Conservation (phyloP, 345 rosid species). For the Acer campestre region DNA sequence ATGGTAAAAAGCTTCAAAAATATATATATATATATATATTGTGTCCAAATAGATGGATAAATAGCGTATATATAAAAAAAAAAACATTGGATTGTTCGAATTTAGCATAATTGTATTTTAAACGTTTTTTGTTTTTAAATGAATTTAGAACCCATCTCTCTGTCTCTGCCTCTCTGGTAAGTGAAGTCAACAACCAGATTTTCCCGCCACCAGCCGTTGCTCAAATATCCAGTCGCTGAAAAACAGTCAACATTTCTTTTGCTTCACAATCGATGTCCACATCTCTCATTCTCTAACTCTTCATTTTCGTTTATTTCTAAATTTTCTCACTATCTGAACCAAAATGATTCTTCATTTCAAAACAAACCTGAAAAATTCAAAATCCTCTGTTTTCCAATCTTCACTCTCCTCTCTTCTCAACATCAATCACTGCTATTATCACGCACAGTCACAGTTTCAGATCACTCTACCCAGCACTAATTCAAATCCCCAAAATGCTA, state of each 20-base stretch:
- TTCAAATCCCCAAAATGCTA: background rate
- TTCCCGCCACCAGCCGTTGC: slow-evolving; percentile 19
- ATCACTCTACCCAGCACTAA: background rate
- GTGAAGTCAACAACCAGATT: background rate
- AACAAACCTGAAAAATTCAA: background rate
- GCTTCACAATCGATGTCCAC: background rate
- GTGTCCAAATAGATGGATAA: too few relatives aligned
- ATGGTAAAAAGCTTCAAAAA: too few relatives aligned
- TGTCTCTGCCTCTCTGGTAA: too few relatives aligned
- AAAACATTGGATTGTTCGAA: too few relatives aligned
- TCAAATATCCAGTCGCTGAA: background rate
- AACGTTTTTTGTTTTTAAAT: too few relatives aligned
- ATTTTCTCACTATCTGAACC: background rate
- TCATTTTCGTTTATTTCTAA: background rate
- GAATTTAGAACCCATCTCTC: too few relatives aligned
- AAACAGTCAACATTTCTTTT: background rate
- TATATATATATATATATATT: too few relatives aligned
- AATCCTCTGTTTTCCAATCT: background rate
- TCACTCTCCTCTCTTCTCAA: slow-evolving; percentile 2
- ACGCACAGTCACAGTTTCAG: background rate
- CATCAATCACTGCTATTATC: background rate
- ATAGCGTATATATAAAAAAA: too few relatives aligned
- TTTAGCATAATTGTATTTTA: too few relatives aligned
- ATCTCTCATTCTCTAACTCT: background rate
- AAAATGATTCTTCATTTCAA: background rate